Percentiles rank a stretch among this genome's conserved stretches.
phyloP scores from a whole-genome alignment of 1,284 basidiomycete species.

The Ceratobasidium sp. region DNA sequence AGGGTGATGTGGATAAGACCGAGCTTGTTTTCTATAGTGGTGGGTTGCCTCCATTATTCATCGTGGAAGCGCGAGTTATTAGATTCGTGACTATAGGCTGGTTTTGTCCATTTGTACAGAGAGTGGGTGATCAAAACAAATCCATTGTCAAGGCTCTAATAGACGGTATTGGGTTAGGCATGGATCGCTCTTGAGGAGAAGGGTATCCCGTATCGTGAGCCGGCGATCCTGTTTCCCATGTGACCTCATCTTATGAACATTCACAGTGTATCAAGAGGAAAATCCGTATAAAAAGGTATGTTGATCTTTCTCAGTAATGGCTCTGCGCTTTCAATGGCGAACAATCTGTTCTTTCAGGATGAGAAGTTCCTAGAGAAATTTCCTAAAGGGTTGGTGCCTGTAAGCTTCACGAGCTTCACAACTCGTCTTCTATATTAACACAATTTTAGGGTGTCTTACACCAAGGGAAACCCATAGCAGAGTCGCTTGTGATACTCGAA shows the following conservation, averaged over 20 bases:
- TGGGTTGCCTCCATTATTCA: not conserved
- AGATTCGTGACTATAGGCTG: constrained; percentile 5
- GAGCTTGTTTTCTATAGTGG: constrained; percentile 39
- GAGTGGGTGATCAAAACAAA: not conserved
- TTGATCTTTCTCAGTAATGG: not conserved
- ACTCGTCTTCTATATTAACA: not conserved
- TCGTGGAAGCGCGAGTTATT: not conserved
- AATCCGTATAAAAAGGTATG: constrained; percentile 38
- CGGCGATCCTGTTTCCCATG: not conserved
- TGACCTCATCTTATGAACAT: not conserved
- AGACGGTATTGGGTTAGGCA: not conserved
- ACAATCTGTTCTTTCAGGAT: constrained; percentile 3
- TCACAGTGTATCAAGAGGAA: constrained; percentile 36
- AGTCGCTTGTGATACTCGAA: constrained; percentile 40
- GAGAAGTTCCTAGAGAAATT: constrained; percentile 36
- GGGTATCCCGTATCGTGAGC: constrained; percentile 37
- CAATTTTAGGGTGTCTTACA: constrained; percentile 27
- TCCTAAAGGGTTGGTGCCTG: constrained; percentile 36
- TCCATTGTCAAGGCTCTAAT: not conserved
- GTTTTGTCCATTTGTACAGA: constrained; percentile 40
- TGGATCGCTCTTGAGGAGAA: constrained; percentile 40
- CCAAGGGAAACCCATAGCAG: constrained; percentile 34
- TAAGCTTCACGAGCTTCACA: not conserved
- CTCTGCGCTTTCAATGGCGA: not conserved
- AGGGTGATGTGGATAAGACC: constrained; percentile 24